Conservation (phyloP, 352 stramenopile species). For the Plasmopara halstedii region DNA sequence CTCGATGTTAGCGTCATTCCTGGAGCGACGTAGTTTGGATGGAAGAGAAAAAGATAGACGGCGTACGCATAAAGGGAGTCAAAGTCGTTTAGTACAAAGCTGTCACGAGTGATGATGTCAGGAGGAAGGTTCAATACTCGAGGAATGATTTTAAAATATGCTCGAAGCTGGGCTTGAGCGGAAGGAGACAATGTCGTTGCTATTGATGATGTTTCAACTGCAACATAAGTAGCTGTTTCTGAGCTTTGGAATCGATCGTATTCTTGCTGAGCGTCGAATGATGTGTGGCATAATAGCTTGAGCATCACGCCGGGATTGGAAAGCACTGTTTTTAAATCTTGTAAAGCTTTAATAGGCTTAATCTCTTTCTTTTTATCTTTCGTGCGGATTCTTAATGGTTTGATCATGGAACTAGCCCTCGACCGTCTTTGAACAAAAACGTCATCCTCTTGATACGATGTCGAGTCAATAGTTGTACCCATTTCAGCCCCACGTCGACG, state of each 20-base stretch:
- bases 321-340: conserved; percentile 48
- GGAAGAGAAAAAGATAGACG: conserved; percentile 57
- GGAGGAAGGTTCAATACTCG: conserved; percentile 43
- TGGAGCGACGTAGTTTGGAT: conserved; percentile 52
- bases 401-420: conserved; percentile 1
- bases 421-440: conserved; percentile 5
- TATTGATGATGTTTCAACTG: conserved; percentile 43
- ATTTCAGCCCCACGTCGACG: conserved; percentile 36
- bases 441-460: not conserved
- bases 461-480: conserved; percentile 3
- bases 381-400: conserved; percentile 10
- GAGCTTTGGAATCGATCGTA: conserved; percentile 43
- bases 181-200: conserved; percentile 43
- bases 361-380: conserved; percentile 67
- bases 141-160: conserved; percentile 64
- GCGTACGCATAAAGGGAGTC: conserved; percentile 61
- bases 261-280: conserved; percentile 36
- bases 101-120: conserved; percentile 56
- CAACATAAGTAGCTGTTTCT: conserved; percentile 19
- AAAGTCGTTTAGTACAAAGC: conserved; percentile 68
- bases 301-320: conserved; percentile 56
- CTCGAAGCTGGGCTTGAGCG: conserved; percentile 53
- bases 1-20: conserved; percentile 33
- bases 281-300: conserved; percentile 64
- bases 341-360: conserved; percentile 57